phyloP scores from a whole-genome alignment of 352 stramenopile genomes.

The Phytopythium oedochilum region DNA sequence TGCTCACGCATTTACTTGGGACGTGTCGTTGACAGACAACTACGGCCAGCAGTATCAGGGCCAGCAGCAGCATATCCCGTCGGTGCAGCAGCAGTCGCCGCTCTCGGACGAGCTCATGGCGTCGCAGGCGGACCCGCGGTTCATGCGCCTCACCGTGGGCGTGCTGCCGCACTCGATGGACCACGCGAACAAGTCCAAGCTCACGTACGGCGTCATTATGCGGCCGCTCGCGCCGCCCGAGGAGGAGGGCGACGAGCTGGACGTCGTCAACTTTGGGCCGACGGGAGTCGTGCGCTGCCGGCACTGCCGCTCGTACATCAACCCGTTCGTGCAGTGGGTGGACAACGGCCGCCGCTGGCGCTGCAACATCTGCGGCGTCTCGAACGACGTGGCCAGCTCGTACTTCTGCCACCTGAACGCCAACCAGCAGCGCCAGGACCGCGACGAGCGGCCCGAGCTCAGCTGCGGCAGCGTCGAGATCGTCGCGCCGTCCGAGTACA shows the following conservation, averaged over 20 bases:
- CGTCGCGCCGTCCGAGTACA: constrained; percentile 84
- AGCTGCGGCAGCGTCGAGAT: constrained; percentile 78
- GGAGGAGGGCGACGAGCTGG: constrained; percentile 59
- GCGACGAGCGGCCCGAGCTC: constrained; percentile 85
- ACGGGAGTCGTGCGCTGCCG: constrained; percentile 81
- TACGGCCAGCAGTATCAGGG: constrained; percentile 40
- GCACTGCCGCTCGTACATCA: constrained; percentile 90
- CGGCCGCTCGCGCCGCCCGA: constrained; percentile 69
- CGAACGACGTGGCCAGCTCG: constrained; percentile 89
- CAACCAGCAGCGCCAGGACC: constrained; percentile 92
- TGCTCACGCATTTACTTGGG: constrained; percentile 1
- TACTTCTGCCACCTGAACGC: constrained; percentile 98
- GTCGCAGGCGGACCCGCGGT: constrained; percentile 71
- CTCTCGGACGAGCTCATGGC: constrained; percentile 70
- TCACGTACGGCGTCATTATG: constrained; percentile 85
- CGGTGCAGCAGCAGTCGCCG: constrained; percentile 28
- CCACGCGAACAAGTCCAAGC: constrained; percentile 75
- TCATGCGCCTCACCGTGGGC: constrained; percentile 79
- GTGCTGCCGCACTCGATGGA: constrained; percentile 78
- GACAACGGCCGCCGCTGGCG: constrained; percentile 84
- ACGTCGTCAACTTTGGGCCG: constrained; percentile 87
- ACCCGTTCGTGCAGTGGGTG: constrained; percentile 88
- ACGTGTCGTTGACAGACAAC: constrained; percentile 25
- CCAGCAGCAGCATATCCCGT: constrained; percentile 32
- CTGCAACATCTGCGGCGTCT: constrained; percentile 88